These are phyloP conservation scores for Lepidium campestre DNA, from an alignment of 441 rosid species.

Conservation along the genomic window DNA sequence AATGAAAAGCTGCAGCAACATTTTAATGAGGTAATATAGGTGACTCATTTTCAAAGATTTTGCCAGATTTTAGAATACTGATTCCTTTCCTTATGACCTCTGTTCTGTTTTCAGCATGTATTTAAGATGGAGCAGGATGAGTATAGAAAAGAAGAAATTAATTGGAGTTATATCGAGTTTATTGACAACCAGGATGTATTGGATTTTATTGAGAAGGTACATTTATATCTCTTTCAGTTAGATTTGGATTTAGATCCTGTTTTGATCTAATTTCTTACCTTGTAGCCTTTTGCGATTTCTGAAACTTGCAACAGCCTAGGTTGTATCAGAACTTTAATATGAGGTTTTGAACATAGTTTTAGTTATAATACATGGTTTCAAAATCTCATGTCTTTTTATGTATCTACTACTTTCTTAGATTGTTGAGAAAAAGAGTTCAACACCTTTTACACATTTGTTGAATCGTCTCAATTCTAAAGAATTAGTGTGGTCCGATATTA, in stretches of 20 bases:
- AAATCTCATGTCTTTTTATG: not conserved
- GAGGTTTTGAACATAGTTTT: not conserved
- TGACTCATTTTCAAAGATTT: not conserved
- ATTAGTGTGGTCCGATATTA: not conserved
- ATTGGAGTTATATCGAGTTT: constrained; percentile 97
- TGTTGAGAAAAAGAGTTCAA: not conserved
- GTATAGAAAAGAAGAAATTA: constrained; percentile 85
- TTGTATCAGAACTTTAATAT: not conserved
- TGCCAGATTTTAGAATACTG: not conserved
- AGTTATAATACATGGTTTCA: not conserved
- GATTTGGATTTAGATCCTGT: not conserved
- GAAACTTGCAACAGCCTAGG: constrained; percentile 9
- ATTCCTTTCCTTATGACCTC: constrained; percentile 19
- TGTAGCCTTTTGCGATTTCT: not conserved
- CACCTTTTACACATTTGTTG: constrained; percentile 2
- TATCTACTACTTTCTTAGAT: not conserved
- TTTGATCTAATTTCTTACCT: constrained; percentile 5
- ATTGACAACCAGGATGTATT: constrained; percentile 96
- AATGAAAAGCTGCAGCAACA: constrained; percentile 98
- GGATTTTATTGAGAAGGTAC: constrained; percentile 93
- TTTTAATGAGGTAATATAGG: constrained; percentile 72
- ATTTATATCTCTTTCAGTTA: constrained; percentile 16
- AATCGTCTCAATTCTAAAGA: not conserved
- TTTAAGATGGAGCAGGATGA: constrained; percentile 99
- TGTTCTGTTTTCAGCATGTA: constrained; percentile 67